phyloP scores from a whole-genome alignment of 2,329 filamentous ascomycete genomes.

The Penicillium sp. region DNA sequence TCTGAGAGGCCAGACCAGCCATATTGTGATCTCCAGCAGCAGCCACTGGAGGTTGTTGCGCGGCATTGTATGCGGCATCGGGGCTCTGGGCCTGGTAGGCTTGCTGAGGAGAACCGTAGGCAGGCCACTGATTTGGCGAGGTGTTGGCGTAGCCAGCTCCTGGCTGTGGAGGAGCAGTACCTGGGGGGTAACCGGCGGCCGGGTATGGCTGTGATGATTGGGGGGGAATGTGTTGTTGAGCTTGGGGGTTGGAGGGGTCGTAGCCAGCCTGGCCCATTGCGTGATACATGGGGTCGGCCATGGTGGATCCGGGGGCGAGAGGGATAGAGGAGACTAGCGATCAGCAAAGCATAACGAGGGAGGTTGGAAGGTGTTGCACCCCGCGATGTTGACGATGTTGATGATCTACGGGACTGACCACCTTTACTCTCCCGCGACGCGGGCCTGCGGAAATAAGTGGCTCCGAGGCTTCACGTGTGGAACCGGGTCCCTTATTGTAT shows the following conservation, averaged over 20 bases:
- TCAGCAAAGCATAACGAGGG: slow-evolving; percentile 17
- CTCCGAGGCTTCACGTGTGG: slow-evolving; percentile 35
- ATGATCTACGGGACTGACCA: slow-evolving; percentile 43
- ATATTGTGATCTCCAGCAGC: slow-evolving; percentile 41
- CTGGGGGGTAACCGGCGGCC: slow-evolving; percentile 42
- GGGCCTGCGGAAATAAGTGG: slow-evolving; percentile 37
- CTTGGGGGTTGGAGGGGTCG: slow-evolving; percentile 61
- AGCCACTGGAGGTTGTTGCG: slow-evolving; percentile 32
- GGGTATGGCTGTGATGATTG: slow-evolving; percentile 64
- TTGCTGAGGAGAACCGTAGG: slow-evolving; percentile 39
- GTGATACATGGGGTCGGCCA: slow-evolving; percentile 53
- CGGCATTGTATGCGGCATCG: slow-evolving; percentile 36
- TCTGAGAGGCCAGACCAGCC: slow-evolving; percentile 64
- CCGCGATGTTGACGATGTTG: slow-evolving; percentile 35
- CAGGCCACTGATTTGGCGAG: slow-evolving; percentile 41
- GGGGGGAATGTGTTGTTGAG: slow-evolving; percentile 57
- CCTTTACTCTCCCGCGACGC: slow-evolving; percentile 33
- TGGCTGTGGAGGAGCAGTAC: slow-evolving; percentile 47
- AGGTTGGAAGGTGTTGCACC: slow-evolving; percentile 12
- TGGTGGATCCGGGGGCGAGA: slow-evolving; percentile 42
- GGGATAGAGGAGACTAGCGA: slow-evolving; percentile 11
- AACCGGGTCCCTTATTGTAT: background rate
- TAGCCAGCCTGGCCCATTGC: slow-evolving; percentile 50
- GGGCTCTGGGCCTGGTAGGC: slow-evolving; percentile 34
- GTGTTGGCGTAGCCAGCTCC: slow-evolving; percentile 44